A percentile compares a stretch with the other conserved stretches of the same genome.
phyloP scores from a whole-genome alignment of 805 yeast species.

The Barnettozyma californica region DNA sequence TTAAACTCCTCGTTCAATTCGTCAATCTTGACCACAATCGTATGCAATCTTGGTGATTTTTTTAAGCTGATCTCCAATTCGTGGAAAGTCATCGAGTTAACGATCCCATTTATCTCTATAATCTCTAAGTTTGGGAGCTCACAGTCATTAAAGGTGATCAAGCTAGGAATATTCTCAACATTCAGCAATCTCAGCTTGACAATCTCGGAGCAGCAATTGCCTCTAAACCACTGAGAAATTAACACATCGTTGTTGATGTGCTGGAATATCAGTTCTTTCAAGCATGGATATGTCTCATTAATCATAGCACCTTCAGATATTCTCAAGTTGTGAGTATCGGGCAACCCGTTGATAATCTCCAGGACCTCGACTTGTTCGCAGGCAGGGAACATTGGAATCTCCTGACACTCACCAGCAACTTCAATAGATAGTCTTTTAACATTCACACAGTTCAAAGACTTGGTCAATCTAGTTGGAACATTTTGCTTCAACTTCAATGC shows the following conservation, averaged over 20 bases:
- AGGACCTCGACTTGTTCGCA: no score
- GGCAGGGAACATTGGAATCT: no score
- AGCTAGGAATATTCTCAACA: not conserved
- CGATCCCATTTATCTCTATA: no score
- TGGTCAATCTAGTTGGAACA: no score
- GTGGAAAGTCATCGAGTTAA: not conserved
- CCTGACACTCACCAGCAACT: no score
- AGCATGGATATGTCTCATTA: slow-evolving; percentile 1
- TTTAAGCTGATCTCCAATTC: slow-evolving; percentile 2
- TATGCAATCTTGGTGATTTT: slow-evolving; percentile 5
- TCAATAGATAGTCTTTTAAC: no score
- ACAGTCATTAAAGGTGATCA: not conserved
- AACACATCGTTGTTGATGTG: not conserved
- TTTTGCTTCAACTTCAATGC: no score
- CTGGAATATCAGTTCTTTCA: not conserved
- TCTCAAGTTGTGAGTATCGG: no score
- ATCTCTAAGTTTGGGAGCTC: slow-evolving; percentile 4
- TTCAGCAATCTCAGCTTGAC: not conserved
- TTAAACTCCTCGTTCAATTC: slow-evolving; percentile 4
- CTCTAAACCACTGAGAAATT: no score
- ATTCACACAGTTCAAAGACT: no score
- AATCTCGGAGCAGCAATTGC: not conserved
- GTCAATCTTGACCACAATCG: slow-evolving; percentile 10
- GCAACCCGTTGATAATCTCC: no score
- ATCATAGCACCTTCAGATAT: no score